phyloP scores from a whole-genome alignment of 2,329 filamentous ascomycete genomes.

The Rasamsonia emersonii region DNA sequence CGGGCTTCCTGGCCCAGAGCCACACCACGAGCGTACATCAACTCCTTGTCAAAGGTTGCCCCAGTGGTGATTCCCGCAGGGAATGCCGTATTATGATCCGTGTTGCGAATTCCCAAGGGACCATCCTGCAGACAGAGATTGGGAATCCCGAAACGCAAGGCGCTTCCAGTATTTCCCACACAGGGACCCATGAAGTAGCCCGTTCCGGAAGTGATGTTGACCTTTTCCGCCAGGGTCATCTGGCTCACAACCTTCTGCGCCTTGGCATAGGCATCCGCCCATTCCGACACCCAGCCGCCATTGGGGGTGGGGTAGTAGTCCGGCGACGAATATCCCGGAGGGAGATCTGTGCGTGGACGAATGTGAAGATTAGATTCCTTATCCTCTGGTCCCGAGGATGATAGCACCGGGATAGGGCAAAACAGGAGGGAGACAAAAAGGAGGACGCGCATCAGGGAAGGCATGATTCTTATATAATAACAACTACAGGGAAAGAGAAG shows the following conservation, averaged over 20 bases:
- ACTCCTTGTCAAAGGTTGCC: slow-evolving; percentile 64
- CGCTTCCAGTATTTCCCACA: slow-evolving; percentile 68
- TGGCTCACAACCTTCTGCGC: slow-evolving; percentile 59
- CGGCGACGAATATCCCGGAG: slow-evolving; percentile 23
- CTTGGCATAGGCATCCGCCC: slow-evolving; percentile 62
- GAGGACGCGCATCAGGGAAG: no score
- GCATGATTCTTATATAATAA: no score
- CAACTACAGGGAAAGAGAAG: no score
- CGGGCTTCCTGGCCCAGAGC: slow-evolving; percentile 63
- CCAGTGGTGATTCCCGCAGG: slow-evolving; percentile 70
- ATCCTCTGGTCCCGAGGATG: no score
- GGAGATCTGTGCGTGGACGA: slow-evolving; percentile 4
- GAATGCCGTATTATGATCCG: slow-evolving; percentile 68
- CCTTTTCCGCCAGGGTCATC: slow-evolving; percentile 75
- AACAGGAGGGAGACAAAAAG: no score
- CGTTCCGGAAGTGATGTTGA: slow-evolving; percentile 64
- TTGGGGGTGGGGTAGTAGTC: slow-evolving; percentile 67
- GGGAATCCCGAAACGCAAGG: slow-evolving; percentile 60
- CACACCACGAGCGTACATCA: slow-evolving; percentile 60
- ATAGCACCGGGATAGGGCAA: no score
- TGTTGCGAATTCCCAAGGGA: slow-evolving; percentile 61
- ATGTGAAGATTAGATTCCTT: no score
- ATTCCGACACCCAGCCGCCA: slow-evolving; percentile 61
- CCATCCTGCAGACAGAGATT: slow-evolving; percentile 65
- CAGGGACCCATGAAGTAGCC: slow-evolving; percentile 60